A percentile compares a stretch with the other conserved stretches of the same genome.
Evolutionary conservation across 805 yeast genomes (phyloP).

Genomic region (Yamadazyma olivae): DNA sequence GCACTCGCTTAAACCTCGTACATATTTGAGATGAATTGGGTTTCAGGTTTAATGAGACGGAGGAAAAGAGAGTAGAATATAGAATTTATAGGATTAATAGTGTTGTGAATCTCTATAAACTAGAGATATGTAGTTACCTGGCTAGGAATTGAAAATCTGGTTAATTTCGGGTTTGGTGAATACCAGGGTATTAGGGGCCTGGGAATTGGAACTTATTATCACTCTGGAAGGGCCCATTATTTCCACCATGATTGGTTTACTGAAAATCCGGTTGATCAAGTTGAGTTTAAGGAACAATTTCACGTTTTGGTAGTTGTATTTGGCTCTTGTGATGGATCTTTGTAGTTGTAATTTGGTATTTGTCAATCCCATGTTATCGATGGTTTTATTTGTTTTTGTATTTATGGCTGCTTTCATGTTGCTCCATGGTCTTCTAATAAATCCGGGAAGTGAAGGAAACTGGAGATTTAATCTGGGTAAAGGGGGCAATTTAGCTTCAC

Average conservation of each 20-base stretch:
- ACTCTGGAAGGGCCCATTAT: constrained; percentile 26
- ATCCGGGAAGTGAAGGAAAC: neutral
- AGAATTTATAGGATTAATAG: no score
- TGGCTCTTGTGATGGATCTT: constrained; percentile 1
- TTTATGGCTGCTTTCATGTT: neutral
- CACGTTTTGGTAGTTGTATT: constrained; percentile 6
- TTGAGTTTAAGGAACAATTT: constrained; percentile 10
- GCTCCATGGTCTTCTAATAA: neutral
- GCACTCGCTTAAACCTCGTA: no score
- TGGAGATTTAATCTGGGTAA: neutral
- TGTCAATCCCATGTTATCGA: constrained; percentile 1
- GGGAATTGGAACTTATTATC: constrained; percentile 18
- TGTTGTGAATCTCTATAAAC: no score
- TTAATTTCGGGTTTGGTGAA: constrained; percentile 17
- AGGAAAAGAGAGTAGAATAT: no score
- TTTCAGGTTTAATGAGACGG: no score
- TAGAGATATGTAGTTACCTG: no score
- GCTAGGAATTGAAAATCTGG: no score
- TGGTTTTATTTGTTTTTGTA: neutral
- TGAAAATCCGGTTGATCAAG: constrained; percentile 10
- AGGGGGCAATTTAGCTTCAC: constrained; percentile 3
- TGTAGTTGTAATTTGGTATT: neutral
- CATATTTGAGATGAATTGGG: no score
- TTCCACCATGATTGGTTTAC: constrained; percentile 17
- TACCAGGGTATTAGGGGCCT: constrained; percentile 8